Conservation (phyloP, 495 filamentous ascomycete genomes). For the Cetradonia linearis region DNA sequence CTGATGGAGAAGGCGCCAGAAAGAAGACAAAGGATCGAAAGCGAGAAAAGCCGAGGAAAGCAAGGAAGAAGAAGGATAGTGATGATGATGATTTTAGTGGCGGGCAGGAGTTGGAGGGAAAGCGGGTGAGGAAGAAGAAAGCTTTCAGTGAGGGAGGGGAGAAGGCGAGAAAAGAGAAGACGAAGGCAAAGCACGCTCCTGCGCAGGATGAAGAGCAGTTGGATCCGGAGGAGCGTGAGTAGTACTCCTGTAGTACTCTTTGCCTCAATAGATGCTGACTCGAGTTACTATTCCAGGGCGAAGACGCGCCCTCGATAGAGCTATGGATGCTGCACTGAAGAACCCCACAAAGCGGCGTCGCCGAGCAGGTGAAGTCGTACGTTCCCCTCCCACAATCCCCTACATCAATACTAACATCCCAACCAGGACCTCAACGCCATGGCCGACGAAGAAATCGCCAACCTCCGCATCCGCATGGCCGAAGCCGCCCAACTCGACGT, state of each 20-base stretch:
- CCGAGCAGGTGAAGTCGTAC: constrained; percentile 80
- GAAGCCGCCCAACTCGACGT: constrained; percentile 82
- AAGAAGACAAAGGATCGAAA: constrained; percentile 69
- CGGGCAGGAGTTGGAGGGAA: constrained; percentile 47
- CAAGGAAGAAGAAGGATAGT: constrained; percentile 45
- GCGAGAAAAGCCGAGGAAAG: constrained; percentile 62
- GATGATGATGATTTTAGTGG: constrained; percentile 46
- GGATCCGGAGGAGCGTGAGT: constrained; percentile 45
- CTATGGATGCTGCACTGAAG: constrained; percentile 79
- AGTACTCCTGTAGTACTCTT: not conserved
- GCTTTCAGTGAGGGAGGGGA: constrained; percentile 29
- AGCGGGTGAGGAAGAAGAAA: constrained; percentile 39
- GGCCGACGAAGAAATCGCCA: constrained; percentile 80
- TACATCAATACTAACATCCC: constrained; percentile 19
- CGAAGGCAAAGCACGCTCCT: constrained; percentile 33
- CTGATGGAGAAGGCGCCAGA: constrained; percentile 41
- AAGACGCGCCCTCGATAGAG: constrained; percentile 66
- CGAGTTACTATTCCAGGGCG: constrained; percentile 53
- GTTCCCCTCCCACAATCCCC: constrained; percentile 25
- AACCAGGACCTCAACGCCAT: constrained; percentile 83
- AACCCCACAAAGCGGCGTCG: constrained; percentile 69
- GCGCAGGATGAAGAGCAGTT: constrained; percentile 56
- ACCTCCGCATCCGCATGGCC: constrained; percentile 83
- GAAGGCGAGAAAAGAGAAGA: constrained; percentile 40
- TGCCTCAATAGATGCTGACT: constrained; percentile 25